Conservation (phyloP, 2,329 filamentous ascomycete species). For the Scleromitrula shiraiana region DNA sequence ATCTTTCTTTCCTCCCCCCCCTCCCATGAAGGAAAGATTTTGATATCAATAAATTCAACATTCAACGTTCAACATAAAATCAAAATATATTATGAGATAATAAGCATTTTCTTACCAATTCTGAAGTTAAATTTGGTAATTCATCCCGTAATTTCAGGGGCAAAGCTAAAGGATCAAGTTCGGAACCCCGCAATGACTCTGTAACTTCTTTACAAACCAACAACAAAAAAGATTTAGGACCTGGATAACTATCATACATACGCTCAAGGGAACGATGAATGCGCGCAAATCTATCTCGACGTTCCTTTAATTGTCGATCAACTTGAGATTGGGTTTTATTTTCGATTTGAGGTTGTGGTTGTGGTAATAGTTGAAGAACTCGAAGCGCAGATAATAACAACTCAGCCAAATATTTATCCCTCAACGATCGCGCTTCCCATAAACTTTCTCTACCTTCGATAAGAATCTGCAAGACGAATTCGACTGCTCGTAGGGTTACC, state of each 20-base stretch:
- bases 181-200: constrained; percentile 27
- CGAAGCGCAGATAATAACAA: constrained; percentile 33
- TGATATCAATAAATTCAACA: too few species aligned
- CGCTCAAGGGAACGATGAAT: constrained; percentile 33
- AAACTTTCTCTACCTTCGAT: constrained; percentile 19
- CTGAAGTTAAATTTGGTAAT: constrained; percentile 32
- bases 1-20: too few species aligned
- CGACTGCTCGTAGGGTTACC: constrained; percentile 32
- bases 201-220: constrained; percentile 33
- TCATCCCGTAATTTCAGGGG: constrained; percentile 30
- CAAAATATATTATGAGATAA: not conserved
- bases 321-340: constrained; percentile 12
- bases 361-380: constrained; percentile 34
- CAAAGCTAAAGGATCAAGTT: constrained; percentile 31
- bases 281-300: constrained; percentile 33
- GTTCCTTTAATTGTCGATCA: constrained; percentile 29
- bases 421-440: constrained; percentile 21
- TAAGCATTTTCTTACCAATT: constrained; percentile 28
- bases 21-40: too few species aligned
- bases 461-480: constrained; percentile 33
- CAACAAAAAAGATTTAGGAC: constrained; percentile 33
- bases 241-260: constrained; percentile 34
- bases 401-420: constrained; percentile 34
- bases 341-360: constrained; percentile 21
- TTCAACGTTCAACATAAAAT: not conserved